Conservation (phyloP, 148 eudicot species). For the Rhododendron williamsianum region DNA sequence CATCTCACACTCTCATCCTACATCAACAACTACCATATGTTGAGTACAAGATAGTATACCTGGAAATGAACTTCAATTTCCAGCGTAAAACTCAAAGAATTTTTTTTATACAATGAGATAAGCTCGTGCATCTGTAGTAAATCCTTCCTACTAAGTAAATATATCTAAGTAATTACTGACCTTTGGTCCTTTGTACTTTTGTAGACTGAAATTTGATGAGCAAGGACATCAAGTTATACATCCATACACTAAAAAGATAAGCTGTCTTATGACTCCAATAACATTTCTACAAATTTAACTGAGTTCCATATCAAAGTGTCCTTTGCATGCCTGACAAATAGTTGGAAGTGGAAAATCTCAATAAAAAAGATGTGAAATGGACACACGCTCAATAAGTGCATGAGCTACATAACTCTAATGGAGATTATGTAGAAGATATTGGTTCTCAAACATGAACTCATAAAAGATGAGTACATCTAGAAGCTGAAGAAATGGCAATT, state of each 20-base stretch:
- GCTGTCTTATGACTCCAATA: neutral
- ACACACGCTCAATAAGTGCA: neutral
- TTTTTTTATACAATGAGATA: neutral
- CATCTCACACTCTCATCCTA: neutral
- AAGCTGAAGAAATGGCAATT: conserved; percentile 13
- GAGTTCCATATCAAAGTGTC: neutral
- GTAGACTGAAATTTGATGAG: neutral
- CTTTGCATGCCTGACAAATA: neutral
- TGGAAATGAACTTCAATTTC: neutral
- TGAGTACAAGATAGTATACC: neutral
- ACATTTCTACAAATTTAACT: neutral
- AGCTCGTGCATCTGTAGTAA: neutral
- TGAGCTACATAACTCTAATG: neutral
- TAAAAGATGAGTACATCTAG: neutral
- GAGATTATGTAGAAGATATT: neutral
- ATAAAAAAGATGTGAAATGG: neutral
- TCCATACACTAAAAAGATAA: neutral
- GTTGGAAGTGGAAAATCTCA: neutral
- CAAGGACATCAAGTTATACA: neutral
- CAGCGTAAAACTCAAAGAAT: neutral
- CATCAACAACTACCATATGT: neutral
- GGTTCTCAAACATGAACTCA: neutral
- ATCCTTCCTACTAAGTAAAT: neutral
- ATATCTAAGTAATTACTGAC: neutral
- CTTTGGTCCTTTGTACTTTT: neutral